phyloP scores from a whole-genome alignment of 768 basidiomycete species.

The Leccinum variicolor region DNA sequence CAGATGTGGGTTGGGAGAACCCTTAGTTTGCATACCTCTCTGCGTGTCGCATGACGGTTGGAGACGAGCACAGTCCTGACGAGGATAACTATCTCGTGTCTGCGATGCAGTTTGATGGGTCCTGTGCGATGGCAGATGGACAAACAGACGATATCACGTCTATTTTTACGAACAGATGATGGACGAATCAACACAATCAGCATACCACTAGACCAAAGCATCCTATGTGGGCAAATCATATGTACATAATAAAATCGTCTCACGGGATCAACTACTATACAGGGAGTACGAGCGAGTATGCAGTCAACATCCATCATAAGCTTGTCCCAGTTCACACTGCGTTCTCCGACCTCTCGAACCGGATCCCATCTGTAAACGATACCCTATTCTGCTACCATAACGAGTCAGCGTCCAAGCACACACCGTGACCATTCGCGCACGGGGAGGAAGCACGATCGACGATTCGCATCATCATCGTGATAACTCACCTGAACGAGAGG shows the following conservation, averaged over 20 bases:
- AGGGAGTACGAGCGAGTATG: neutral
- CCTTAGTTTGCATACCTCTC: too few relatives aligned
- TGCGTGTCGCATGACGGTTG: too few relatives aligned
- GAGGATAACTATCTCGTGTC: neutral
- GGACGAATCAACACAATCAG: neutral
- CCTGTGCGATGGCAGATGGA: neutral
- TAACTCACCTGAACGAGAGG: neutral
- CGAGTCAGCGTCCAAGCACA: neutral
- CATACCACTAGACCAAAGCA: neutral
- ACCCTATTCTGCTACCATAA: neutral
- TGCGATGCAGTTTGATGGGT: neutral
- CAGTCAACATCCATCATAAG: neutral
- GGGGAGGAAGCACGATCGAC: neutral
- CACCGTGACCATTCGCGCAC: neutral
- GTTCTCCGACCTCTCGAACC: neutral
- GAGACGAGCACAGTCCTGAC: neutral
- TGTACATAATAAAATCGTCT: neutral
- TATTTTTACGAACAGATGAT: neutral
- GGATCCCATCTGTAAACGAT: neutral
- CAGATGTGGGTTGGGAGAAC: neutral
- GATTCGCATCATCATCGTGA: neutral
- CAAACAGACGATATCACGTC: neutral
- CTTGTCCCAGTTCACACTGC: neutral
- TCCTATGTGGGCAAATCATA: too few relatives aligned
- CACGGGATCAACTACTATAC: neutral